phyloP scores from a whole-genome alignment of 805 yeast genomes.

The Lipomyces starkeyi region DNA sequence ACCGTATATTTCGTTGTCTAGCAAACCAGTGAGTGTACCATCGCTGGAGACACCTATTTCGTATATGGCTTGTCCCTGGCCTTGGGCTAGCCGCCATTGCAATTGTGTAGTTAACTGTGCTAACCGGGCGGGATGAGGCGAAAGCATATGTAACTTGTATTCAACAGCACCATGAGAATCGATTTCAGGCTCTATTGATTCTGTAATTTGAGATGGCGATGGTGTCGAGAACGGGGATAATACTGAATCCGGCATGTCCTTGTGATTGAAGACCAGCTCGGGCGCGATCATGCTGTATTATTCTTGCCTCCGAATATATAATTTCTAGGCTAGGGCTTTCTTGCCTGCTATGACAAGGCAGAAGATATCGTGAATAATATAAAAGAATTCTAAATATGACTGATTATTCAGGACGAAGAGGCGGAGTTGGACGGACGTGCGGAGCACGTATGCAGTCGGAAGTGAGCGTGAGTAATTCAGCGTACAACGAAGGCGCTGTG shows the following conservation, averaged over 20 bases:
- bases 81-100: slow-evolving; percentile 37
- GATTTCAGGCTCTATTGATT: slow-evolving; percentile 26
- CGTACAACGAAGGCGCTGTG: no score
- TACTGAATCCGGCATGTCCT: slow-evolving; percentile 24
- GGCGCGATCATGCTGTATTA: background rate
- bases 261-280: slow-evolving; percentile 26
- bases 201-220: background rate
- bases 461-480: no score
- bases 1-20: slow-evolving; percentile 25
- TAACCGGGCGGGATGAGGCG: slow-evolving; percentile 32
- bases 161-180: slow-evolving; percentile 38
- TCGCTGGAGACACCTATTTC: slow-evolving; percentile 36
- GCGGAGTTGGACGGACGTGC: background rate
- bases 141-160: slow-evolving; percentile 34
- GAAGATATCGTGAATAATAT: background rate
- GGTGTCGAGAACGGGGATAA: slow-evolving; percentile 25
- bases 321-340: background rate
- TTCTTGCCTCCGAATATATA: background rate
- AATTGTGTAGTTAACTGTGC: slow-evolving; percentile 38
- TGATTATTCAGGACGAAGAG: background rate
- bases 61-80: slow-evolving; percentile 37
- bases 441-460: background rate
- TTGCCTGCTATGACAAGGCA: background rate
- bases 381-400: background rate
- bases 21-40: slow-evolving; percentile 33